phyloP scores from a whole-genome alignment of 257 asterid genomes.

The Fraxinus excelsior region DNA sequence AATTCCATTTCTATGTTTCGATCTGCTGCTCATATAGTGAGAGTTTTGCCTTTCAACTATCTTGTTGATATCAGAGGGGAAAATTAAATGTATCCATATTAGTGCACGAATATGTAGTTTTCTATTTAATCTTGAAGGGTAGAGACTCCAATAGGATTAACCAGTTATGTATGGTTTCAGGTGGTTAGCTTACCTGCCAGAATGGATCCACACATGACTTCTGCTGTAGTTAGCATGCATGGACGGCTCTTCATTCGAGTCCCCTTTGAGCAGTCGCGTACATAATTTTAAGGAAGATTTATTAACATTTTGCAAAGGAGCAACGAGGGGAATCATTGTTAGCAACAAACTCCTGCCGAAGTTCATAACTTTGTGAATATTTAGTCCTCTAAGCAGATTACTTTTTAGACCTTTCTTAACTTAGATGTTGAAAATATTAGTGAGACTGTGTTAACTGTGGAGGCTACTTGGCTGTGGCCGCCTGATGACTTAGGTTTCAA shows the following conservation, averaged over 20 bases:
- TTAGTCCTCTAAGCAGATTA: constrained; percentile 31
- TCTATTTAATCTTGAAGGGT: neutral
- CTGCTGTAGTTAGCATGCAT: constrained; percentile 90
- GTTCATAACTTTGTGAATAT: constrained; percentile 36
- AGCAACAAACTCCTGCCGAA: neutral
- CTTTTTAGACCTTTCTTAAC: constrained; percentile 24
- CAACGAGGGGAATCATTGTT: constrained; percentile 15
- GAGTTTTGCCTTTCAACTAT: neutral
- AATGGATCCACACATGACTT: constrained; percentile 82
- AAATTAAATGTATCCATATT: neutral
- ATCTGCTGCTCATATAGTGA: too few relatives aligned
- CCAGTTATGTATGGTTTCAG: constrained; percentile 37
- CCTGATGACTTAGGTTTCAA: constrained; percentile 15
- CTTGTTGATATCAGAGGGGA: neutral
- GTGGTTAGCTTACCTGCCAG: constrained; percentile 81
- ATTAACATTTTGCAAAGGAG: constrained; percentile 6
- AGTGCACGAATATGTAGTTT: neutral
- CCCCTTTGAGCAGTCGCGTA: constrained; percentile 69
- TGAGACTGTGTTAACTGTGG: too few relatives aligned
- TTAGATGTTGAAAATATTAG: neutral
- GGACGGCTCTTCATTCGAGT: constrained; percentile 88
- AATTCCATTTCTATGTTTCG: too few relatives aligned
- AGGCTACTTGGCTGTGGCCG: constrained; percentile 1
- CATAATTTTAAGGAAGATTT: neutral
- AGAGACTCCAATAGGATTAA: neutral